Conservation (phyloP, 495 filamentous ascomycete genomes). For the Neurospora hispaniola region DNA sequence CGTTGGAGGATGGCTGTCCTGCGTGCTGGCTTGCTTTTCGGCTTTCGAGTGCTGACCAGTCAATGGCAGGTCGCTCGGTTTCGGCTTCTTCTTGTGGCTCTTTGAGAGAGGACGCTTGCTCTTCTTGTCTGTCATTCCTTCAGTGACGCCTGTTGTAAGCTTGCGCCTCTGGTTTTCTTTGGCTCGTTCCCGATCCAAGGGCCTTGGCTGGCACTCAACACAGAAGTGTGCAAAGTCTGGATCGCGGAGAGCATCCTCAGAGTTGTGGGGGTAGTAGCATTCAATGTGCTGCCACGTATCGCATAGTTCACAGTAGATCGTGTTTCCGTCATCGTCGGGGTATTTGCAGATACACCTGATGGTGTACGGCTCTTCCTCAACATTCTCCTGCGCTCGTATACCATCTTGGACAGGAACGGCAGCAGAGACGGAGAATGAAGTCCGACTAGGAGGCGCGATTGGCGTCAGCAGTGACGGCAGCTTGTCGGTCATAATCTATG, state of each 20-base stretch:
- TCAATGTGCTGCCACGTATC: constrained; percentile 97
- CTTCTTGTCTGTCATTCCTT: constrained; percentile 48
- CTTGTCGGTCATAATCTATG: constrained; percentile 92
- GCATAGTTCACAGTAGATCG: constrained; percentile 90
- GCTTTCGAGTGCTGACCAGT: constrained; percentile 33
- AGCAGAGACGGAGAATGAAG: constrained; percentile 38
- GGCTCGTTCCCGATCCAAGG: constrained; percentile 59
- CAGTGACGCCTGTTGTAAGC: constrained; percentile 40
- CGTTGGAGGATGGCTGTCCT: constrained; percentile 29
- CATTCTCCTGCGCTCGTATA: constrained; percentile 38
- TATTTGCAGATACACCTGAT: constrained; percentile 97
- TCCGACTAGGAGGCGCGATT: constrained; percentile 42
- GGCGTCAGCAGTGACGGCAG: constrained; percentile 50
- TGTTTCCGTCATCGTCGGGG: constrained; percentile 90
- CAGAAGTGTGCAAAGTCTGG: constrained; percentile 63
- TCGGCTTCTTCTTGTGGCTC: constrained; percentile 64
- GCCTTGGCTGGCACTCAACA: constrained; percentile 69
- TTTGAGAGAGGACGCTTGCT: constrained; percentile 59
- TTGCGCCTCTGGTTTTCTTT: constrained; percentile 45
- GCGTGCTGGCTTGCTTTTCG: constrained; percentile 25
- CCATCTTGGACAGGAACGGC: constrained; percentile 45
- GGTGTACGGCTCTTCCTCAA: constrained; percentile 82
- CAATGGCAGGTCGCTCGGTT: constrained; percentile 39
- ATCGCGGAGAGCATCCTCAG: constrained; percentile 57
- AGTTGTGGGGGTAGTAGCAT: constrained; percentile 74